Base-by-base conservation (phyloP, 176 grass and related monocot genomes). In the Chloris gayana region DNA sequence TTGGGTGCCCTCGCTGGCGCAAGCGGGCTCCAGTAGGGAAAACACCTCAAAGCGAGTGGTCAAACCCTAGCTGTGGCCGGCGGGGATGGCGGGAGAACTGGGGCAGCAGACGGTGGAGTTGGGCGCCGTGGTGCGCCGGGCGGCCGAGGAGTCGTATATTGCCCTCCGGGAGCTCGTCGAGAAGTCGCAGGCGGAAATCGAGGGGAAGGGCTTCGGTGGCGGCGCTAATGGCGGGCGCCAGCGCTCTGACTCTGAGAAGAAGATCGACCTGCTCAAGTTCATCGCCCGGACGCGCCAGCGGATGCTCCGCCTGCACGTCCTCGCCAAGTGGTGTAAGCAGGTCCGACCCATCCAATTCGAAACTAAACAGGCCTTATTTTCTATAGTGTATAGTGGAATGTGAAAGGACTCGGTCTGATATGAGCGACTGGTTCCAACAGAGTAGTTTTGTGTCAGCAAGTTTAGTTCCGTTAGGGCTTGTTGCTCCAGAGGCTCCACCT, bases 241-340 rank as follows among this genome's bases (percentile, higher is more conserved):
- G 86, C 78, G 90, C 11, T 99, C 96, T 4, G 96, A 99, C 78
- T 64, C 92, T 14, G 93, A 99, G 93, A 99, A 99, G 87, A 99
- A 99, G 90, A 95, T 95, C 1, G 96, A 99, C 78, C 85, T 99
- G 47, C 96, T 99, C 85, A 99, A 99, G 80, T 99, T 99, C 84
- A 90, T 99, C 12, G 80, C 77, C n/a, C 87, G 88, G 42, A 99
- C 93, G 2, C 91, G 93, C 75, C 97, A 99, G 88, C 93, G 97
- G 68, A 99, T 99, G 93, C 97, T 99, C 59, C 97, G 97, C 34
- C 90, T 99, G 64, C 93, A 99, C 63, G 97, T 99, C 30, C 96
- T 99, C 7, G 91, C 93, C 88, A 99, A 99, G 77, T 99, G 97
- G 97, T 99, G 97, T 65, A 91, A 93, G 75, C 97, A 99, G 97